Evolutionary conservation across 768 basidiomycete species (phyloP), one percentile per base, ranked within the genome.

Genomic region (Tulasnella calospora): DNA sequence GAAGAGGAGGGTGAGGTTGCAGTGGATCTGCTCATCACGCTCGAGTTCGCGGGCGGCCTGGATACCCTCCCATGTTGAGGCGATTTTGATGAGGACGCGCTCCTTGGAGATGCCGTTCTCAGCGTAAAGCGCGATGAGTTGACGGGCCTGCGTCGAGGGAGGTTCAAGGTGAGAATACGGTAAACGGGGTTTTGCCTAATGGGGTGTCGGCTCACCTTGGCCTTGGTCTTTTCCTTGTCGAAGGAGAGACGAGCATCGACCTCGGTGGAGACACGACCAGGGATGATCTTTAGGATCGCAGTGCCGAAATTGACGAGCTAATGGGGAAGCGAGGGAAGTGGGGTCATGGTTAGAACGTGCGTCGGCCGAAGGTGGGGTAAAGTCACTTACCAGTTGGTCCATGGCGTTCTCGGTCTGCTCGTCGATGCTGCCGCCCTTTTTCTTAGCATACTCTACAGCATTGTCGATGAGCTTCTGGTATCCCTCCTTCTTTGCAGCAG

Each of bases 31-130:
- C 79, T 97, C 91, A 81, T 97, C 93, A 80, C 89, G 85, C 88
- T 99, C 98, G 81, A 99, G 92, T 85, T 96, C 92, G 80, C 95
- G 91, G 47, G 98, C 98, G 79, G 97, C 98, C 86, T 99, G 97
- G 87, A 99, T 99, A 86, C 98, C 98, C 87, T 99, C 98, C 94
- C 95, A 99, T 71, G 96, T 96, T 55, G 98, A 96, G 38, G 97
- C 98, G 83, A 99, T 98, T 89, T 99, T 99, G 91, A 99, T 98
- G 82, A 99, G 88, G 80, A 99, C 88, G 80, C 98, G 94, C 67
- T 99, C 96, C 87, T 93, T 94, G 84, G 90, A 87, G 87, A 99
- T 91, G 80, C 97, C 97, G 81, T 96, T 84, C 23, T 93, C 94
- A 47, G 96, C 89, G 88, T 99, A 99, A 79, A 99, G 91, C 51